A percentile compares a stretch with the other conserved stretches of the same genome.
Conservation (phyloP, 2,329 filamentous ascomycete species). For the Arthrinium puccinioides region DNA sequence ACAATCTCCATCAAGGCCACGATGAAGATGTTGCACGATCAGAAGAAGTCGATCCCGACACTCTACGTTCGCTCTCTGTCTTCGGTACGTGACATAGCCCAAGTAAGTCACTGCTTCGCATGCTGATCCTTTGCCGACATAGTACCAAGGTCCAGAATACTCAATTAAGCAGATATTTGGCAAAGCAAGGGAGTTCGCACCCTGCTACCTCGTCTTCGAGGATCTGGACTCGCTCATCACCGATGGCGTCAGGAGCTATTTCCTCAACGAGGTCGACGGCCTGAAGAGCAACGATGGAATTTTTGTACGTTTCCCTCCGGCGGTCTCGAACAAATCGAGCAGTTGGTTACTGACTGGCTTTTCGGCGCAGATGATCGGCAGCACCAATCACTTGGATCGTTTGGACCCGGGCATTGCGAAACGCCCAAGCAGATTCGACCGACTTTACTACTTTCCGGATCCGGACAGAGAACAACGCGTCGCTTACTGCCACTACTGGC, state of each 20-base stretch:
- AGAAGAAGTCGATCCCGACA: conserved; percentile 46
- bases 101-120: conserved; percentile 19
- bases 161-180: conserved; percentile 45
- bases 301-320: too few species aligned
- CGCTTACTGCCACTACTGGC: conserved; percentile 58
- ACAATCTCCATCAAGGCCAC: conserved; percentile 64
- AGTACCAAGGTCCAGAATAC: conserved; percentile 48
- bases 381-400: conserved; percentile 58
- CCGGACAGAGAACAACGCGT: conserved; percentile 46
- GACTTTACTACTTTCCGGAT: conserved; percentile 59
- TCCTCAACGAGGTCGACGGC: conserved; percentile 67
- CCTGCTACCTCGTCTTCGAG: conserved; percentile 65
- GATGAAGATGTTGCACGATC: conserved; percentile 53
- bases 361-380: conserved; percentile 63
- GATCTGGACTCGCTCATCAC: conserved; percentile 62
- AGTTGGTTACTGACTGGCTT: too few species aligned
- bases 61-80: conserved; percentile 51
- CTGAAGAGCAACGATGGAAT: conserved; percentile 64
- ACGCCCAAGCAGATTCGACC: conserved; percentile 58
- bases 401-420: conserved; percentile 62
- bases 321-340: too few species aligned
- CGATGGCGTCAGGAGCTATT: conserved; percentile 56
- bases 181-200: conserved; percentile 54
- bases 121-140: conserved; percentile 19
- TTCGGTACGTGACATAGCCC: conserved; percentile 47